Base-by-base conservation (phyloP, 1,284 basidiomycete species). In the Schizophyllum commune region DNA sequence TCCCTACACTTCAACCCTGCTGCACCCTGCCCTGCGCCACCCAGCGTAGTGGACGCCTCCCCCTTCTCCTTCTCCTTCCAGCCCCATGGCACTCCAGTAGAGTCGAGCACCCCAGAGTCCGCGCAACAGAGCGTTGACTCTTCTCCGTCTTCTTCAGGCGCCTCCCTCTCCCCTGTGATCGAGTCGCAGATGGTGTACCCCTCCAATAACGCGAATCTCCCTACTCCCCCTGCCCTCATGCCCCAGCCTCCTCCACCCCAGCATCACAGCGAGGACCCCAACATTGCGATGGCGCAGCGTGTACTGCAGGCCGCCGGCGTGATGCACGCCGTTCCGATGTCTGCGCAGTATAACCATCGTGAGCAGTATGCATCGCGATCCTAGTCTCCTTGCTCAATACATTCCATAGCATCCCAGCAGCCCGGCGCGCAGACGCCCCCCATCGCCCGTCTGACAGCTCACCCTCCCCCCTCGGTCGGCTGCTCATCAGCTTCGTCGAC, bases 241-340 rank as follows among this genome's bases (percentile, higher is more conserved):
- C 32, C 65, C 8, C 64, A 61, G 60, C 62, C 66, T 5, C 57
- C 60, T 5, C 52, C 60, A 5, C 63, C 61, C 52, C 62, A 63
- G n/a, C 57, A 51, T 21, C 19, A 17, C 47, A 62, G 60, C 47
- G 68, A 66, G 4, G 78, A 83, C 64, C 75, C 81, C 21, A 80
- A 79, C 4, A 75, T 75, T 17, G 82, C 83, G 66, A 75, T 86
- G 2, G 84, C 84, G 1, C 79, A 83, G 32, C 75, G 79, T 11
- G 85, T 85, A 11, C 79, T 83, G 15, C 80, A 84, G 61, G 75
- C 79, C 52, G 83, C 84, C 0, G 85, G 85, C 21, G 79, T 87
- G 2, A 82, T 83, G 71, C 79, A 84, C 19, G 85, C 85, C 0
- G 83, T 87, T 0, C 84, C 83, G 0, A 79, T 77, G 70, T 22